phyloP scores from a whole-genome alignment of 345 rosid genomes.

The Eucalyptus camaldulensis region DNA sequence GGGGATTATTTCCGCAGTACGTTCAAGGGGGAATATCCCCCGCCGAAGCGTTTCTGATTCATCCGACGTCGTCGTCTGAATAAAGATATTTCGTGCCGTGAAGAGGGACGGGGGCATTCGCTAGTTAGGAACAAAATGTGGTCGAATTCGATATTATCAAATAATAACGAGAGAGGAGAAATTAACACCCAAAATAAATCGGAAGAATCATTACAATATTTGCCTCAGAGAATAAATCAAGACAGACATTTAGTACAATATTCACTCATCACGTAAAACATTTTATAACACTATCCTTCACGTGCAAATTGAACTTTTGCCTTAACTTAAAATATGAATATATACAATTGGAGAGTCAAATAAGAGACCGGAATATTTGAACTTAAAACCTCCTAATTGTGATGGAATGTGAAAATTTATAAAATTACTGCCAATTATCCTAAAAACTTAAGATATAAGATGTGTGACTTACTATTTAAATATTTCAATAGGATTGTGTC shows the following conservation, averaged over 20 bases:
- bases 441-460: too few species aligned
- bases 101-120: background rate
- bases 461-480: fast-evolving
- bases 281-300: fast-evolving
- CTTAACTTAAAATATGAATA: too few species aligned
- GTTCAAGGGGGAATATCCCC: background rate
- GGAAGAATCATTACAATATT: background rate
- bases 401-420: too few species aligned
- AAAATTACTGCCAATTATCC: fast-evolving
- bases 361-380: fast-evolving
- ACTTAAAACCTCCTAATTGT: fast-evolving
- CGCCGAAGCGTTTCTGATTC: background rate
- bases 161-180: background rate
- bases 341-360: too few species aligned
- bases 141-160: background rate
- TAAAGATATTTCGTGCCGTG: background rate
- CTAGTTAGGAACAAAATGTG: background rate
- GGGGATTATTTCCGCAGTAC: background rate
- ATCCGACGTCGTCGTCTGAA: background rate
- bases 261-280: fast-evolving
- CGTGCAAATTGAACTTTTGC: fast-evolving
- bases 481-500: fast-evolving
- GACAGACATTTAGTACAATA: fast-evolving
- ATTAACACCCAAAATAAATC: background rate
- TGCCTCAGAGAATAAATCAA: fast-evolving